Evolutionary conservation across 768 basidiomycete genomes (phyloP), one percentile per base, ranked within the genome.

Genomic region (Chalciporus chontae): DNA sequence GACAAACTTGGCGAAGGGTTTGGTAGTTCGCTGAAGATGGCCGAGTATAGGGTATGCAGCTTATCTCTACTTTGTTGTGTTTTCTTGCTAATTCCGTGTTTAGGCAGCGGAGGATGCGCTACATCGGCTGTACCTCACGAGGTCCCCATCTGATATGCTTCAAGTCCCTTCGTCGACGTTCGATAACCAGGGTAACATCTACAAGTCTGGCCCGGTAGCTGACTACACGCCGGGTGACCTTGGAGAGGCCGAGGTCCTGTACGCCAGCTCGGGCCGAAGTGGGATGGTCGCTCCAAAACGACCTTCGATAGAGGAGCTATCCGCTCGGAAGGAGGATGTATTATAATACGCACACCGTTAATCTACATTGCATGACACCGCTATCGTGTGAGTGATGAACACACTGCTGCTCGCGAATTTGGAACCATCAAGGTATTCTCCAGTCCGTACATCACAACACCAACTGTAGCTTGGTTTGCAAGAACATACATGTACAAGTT

Each of bases 1-100:
- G 90, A 81, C 65, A 81, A 96, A 69, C 80, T 99, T 2, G 92
- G 94, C 5, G 94, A 99, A 69, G 94, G 94, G 13, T 92, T 94
- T 62, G 96, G 96, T 45, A 86, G 83, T 57, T 94, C 90, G 3
- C 71, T 97, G 47, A 85, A 81, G 67, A 98, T 98, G 95, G 93
- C 93, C 14, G 93, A 97, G 69, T 94, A 81, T 71, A 77, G 95
- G 50, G 93, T 92, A 69, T 45, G 81, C 18, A 23, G 8, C 26
- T 31, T 15, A 47, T 45, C 26, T 26, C 26, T 2, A 26, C 7
- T 26, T 26, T 17, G 23, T 55, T 18, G 9, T 21, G 14, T 10
- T 17, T 21, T 9, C 23, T 38, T 5, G n/a, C 27, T 8, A 40
- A 43, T 26, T 23, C 47, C 6, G 23, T 34, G 24, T 51, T 23